A percentile compares a stretch with the other conserved stretches of the same genome.
phyloP scores from a whole-genome alignment of 1,284 basidiomycete genomes.

The Hymenochaete sp. region DNA sequence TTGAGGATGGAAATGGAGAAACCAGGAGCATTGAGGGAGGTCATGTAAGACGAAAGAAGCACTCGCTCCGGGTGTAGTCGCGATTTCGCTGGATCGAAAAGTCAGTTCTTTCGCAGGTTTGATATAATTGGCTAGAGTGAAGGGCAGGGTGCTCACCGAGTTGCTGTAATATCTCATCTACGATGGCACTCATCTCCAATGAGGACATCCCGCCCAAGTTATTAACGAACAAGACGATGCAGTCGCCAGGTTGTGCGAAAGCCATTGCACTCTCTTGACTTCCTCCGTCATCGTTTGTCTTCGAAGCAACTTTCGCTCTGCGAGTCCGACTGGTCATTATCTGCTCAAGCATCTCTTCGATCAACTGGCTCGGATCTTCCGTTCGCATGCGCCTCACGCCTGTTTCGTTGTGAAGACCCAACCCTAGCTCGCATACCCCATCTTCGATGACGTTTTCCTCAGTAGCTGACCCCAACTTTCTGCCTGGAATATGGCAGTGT shows the following conservation, averaged over 20 bases:
- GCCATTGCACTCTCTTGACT: background rate
- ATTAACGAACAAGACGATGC: slow-evolving; percentile 40
- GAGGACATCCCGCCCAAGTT: slow-evolving; percentile 48
- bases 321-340: slow-evolving; percentile 1
- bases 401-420: slow-evolving; percentile 52
- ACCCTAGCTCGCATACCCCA: slow-evolving; percentile 40
- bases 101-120: background rate
- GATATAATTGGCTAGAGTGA: background rate
- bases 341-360: slow-evolving; percentile 32
- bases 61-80: slow-evolving; percentile 10
- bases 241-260: slow-evolving; percentile 22
- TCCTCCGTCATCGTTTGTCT: background rate
- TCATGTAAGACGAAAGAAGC: slow-evolving; percentile 32
- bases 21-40: slow-evolving; percentile 38
- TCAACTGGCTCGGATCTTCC: slow-evolving; percentile 24
- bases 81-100: background rate
- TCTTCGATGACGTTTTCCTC: slow-evolving; percentile 24
- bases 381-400: slow-evolving; percentile 36
- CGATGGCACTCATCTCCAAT: slow-evolving; percentile 44
- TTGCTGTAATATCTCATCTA: slow-evolving; percentile 34
- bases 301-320: background rate
- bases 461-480: slow-evolving; percentile 21
- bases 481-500: slow-evolving; percentile 50
- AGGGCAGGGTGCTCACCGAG: slow-evolving; percentile 29
- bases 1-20: slow-evolving; percentile 37